A percentile compares a stretch with the other conserved stretches of the same genome.
Conservation (phyloP, 2,329 filamentous ascomycete species). For the Colletotrichum euphorbiae region DNA sequence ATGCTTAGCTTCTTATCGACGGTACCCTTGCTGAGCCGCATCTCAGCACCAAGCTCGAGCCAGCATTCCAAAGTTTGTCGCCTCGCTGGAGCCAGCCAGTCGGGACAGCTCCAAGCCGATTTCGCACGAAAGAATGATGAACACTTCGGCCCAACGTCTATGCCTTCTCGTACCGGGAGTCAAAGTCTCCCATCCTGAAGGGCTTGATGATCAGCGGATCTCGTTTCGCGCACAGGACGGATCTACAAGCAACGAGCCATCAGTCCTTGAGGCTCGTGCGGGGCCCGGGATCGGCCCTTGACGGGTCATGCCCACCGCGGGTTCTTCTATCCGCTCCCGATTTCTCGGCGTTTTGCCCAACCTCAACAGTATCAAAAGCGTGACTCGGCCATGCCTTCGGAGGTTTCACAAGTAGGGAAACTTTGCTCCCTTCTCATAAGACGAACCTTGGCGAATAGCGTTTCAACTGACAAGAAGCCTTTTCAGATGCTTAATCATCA, state of each 20-base stretch:
- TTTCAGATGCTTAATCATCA: too few relatives aligned
- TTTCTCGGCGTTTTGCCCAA: slow-evolving; percentile 13
- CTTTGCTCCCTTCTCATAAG: not conserved
- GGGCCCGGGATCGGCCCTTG: slow-evolving; percentile 27
- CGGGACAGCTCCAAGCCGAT: not conserved
- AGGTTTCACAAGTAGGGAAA: not conserved
- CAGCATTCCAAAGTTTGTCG: not conserved
- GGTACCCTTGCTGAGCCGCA: slow-evolving; percentile 18
- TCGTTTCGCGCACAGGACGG: slow-evolving; percentile 28
- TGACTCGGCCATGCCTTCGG: not conserved
- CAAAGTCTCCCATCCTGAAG: not conserved
- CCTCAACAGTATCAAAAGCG: not conserved
- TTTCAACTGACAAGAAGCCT: too few relatives aligned
- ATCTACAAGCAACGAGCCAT: slow-evolving; percentile 29
- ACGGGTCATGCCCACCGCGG: not conserved
- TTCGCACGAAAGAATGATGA: not conserved
- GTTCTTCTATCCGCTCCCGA: slow-evolving; percentile 7
- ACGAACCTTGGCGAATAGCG: too few relatives aligned
- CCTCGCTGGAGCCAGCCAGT: not conserved
- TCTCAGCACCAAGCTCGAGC: not conserved
- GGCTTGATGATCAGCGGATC: slow-evolving; percentile 26
- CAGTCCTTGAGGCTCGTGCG: slow-evolving; percentile 24
- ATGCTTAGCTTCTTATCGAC: slow-evolving; percentile 6
- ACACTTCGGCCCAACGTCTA: not conserved
- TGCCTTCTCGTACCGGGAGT: not conserved